phyloP scores from a whole-genome alignment of 108 stramenopile genomes.

The Aurantiochytrium sp. region DNA sequence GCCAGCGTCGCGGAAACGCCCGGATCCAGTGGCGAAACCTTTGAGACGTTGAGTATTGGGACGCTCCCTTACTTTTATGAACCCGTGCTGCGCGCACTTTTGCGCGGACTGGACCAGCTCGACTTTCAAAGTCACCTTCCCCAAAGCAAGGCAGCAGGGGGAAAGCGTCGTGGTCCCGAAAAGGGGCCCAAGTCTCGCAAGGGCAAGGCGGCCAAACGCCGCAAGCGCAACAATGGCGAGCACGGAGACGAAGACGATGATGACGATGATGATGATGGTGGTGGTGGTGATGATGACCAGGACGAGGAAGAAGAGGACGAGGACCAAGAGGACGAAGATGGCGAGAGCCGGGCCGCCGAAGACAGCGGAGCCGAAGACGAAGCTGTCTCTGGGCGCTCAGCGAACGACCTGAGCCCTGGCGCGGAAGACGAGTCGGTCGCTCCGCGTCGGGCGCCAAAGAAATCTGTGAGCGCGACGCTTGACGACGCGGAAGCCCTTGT shows the following conservation, averaged over 20 bases:
- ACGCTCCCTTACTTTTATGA: neutral
- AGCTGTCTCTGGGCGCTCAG: neutral
- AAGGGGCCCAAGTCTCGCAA: neutral
- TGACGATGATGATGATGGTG: neutral
- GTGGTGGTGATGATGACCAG: neutral
- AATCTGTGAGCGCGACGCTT: neutral
- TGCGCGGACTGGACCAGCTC: neutral
- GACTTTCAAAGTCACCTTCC: neutral
- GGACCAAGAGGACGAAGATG: neutral
- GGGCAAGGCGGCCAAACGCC: neutral
- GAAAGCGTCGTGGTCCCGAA: neutral
- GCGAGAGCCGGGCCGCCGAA: neutral
- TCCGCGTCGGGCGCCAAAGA: neutral
- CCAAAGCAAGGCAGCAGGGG: neutral
- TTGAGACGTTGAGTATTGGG: neutral
- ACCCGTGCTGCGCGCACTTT: neutral
- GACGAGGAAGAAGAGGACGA: neutral
- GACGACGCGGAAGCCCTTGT: neutral
- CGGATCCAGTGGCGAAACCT: neutral
- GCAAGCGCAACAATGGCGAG: neutral
- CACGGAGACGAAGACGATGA: neutral
- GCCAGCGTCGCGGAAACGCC: neutral
- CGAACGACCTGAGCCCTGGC: too few relatives aligned
- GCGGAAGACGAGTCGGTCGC: neutral
- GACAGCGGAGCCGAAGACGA: neutral